These are phyloP conservation scores for Moesziomyces sp. DNA, from an alignment of 1,284 basidiomycete genomes.

Conservation along the genomic window DNA sequence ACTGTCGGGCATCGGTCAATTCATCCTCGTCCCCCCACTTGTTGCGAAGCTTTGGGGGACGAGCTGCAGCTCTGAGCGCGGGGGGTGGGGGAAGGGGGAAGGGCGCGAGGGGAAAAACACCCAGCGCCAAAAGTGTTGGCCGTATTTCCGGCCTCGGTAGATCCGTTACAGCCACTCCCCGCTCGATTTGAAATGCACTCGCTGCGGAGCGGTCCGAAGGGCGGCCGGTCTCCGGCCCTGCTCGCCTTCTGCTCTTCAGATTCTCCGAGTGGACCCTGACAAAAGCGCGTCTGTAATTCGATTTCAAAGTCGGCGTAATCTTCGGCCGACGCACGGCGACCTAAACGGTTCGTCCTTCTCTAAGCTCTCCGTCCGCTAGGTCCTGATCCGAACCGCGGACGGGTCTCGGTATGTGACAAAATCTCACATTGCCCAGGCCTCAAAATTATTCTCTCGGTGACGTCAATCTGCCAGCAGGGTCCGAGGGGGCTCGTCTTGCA, in stretches of 20 bases:
- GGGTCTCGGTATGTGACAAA: too few relatives aligned
- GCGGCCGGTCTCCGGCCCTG: not conserved
- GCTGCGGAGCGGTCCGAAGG: conserved; percentile 8
- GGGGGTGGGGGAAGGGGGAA: not conserved
- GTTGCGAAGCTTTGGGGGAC: not conserved
- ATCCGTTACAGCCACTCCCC: not conserved
- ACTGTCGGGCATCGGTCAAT: not conserved
- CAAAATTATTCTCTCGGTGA: too few relatives aligned
- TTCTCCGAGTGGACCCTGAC: conserved; percentile 9
- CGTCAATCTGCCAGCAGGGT: too few relatives aligned
- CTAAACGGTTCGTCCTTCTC: not conserved
- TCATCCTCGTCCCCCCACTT: conserved; percentile 1
- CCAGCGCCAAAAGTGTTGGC: not conserved
- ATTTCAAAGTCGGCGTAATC: not conserved
- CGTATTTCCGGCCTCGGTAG: too few relatives aligned
- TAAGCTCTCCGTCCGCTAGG: not conserved
- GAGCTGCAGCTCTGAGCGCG: conserved; percentile 1
- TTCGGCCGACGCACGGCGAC: conserved; percentile 4
- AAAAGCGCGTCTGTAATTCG: too few relatives aligned
- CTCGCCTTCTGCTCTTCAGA: too few relatives aligned
- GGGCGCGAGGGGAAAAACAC: not conserved
- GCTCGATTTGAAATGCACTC: conserved; percentile 7
- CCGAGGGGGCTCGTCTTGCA: too few relatives aligned
- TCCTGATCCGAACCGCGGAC: too few relatives aligned
- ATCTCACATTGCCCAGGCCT: too few relatives aligned